These are phyloP conservation scores for Pythium monospermum DNA, from an alignment of 352 stramenopile species.

Conservation along the genomic window DNA sequence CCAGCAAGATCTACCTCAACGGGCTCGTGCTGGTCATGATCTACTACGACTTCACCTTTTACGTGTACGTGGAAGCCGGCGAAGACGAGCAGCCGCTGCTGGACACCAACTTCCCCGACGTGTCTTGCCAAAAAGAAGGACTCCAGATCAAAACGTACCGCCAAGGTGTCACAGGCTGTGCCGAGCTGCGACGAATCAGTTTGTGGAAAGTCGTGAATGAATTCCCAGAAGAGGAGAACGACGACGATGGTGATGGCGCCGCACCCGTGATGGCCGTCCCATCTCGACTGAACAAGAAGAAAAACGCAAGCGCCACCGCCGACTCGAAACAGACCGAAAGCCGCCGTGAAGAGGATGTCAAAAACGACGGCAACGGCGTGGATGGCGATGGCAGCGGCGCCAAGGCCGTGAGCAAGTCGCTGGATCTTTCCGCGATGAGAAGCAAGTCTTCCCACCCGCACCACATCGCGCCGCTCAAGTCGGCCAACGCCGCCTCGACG, in stretches of 20 bases:
- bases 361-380: conserved; percentile 14
- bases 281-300: conserved; percentile 24
- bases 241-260: conserved; percentile 29
- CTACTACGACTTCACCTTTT: conserved; percentile 92
- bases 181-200: conserved; percentile 63
- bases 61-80: conserved; percentile 86
- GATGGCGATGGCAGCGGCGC: conserved; percentile 5
- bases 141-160: conserved; percentile 84
- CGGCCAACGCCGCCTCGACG: conserved; percentile 32
- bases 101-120: conserved; percentile 92
- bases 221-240: conserved; percentile 36
- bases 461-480: conserved; percentile 75
- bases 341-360: conserved; percentile 57
- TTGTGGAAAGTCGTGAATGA: conserved; percentile 82
- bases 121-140: conserved; percentile 85
- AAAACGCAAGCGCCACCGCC: conserved; percentile 9
- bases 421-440: conserved; percentile 29
- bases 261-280: conserved; percentile 28
- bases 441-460: conserved; percentile 72
- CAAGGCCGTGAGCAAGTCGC: conserved; percentile 38
- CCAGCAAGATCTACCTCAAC: conserved; percentile 92
- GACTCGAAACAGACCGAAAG: conserved; percentile 55
- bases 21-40: conserved; percentile 90
- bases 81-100: conserved; percentile 89
- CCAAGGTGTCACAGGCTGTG: conserved; percentile 56